phyloP scores from a whole-genome alignment of 305 asterid species.

The Fraxinus floribunda region DNA sequence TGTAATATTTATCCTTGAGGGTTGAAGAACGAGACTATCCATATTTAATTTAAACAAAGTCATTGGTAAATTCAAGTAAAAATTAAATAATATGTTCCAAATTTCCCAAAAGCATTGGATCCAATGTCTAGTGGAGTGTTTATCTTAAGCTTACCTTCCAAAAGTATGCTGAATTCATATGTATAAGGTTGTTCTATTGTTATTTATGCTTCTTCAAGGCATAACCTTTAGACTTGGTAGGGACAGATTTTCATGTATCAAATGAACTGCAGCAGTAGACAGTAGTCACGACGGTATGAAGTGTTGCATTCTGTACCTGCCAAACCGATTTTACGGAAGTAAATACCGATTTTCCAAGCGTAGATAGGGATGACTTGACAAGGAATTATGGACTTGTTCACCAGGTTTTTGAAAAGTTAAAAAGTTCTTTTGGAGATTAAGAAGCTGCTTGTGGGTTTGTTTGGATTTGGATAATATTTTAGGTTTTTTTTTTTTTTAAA shows the following conservation, averaged over 20 bases:
- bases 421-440: background rate
- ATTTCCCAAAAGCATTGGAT: background rate
- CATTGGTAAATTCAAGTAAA: constrained; percentile 15
- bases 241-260: background rate
- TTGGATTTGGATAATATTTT: background rate
- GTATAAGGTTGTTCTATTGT: background rate
- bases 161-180: background rate
- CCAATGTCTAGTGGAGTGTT: background rate
- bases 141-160: background rate
- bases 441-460: no score
- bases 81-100: background rate
- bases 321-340: no score
- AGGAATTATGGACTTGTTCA: background rate
- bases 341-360: background rate
- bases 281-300: background rate
- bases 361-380: background rate
- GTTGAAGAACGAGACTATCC: constrained; percentile 17
- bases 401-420: background rate
- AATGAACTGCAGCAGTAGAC: background rate
- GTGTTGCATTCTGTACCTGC: background rate
- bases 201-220: background rate
- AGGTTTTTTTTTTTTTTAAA: no score
- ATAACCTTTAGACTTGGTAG: background rate
- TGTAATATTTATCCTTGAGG: constrained; percentile 32
- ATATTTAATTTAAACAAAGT: background rate